Conservation (phyloP, 768 basidiomycete genomes). For the Russula sp. region DNA sequence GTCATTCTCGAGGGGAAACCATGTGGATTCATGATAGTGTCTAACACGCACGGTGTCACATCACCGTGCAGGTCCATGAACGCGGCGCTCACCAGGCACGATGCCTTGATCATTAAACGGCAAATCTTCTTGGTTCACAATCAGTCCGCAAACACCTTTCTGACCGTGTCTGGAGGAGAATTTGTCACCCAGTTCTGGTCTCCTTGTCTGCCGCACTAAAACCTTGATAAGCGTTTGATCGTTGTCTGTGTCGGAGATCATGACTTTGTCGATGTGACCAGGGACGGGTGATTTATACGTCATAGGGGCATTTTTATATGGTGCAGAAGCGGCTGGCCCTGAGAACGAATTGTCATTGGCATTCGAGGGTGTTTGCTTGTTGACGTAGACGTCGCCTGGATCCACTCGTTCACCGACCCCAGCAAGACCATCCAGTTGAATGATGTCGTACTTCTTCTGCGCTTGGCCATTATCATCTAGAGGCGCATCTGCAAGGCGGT, state of each 20-base stretch:
- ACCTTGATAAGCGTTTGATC: conserved; percentile 97
- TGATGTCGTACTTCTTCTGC: conserved; percentile 81
- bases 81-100: conserved; percentile 58
- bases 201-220: conserved; percentile 90
- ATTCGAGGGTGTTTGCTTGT: conserved; percentile 93
- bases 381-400: conserved; percentile 90
- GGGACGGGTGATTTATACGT: conserved; percentile 90
- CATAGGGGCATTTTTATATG: conserved; percentile 90
- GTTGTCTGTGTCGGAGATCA: conserved; percentile 95
- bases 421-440: conserved; percentile 88
- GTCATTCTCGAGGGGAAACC: conserved; percentile 99
- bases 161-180: conserved; percentile 98
- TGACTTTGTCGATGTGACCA: conserved; percentile 94
- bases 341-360: conserved; percentile 88
- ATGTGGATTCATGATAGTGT: conserved; percentile 99
- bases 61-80: conserved; percentile 4
- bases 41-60: conserved; percentile 34
- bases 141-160: conserved; percentile 97
- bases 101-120: conserved; percentile 99
- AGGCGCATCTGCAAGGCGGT: conserved; percentile 91
- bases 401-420: conserved; percentile 93
- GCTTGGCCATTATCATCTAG: conserved; percentile 72
- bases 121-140: conserved; percentile 98
- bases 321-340: conserved; percentile 73
- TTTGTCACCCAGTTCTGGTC: conserved; percentile 97